Percentiles rank a stretch among this genome's conserved stretches.
These are phyloP conservation scores for Santalum album DNA, from an alignment of 164 flowering plant species.

Conservation along the genomic window DNA sequence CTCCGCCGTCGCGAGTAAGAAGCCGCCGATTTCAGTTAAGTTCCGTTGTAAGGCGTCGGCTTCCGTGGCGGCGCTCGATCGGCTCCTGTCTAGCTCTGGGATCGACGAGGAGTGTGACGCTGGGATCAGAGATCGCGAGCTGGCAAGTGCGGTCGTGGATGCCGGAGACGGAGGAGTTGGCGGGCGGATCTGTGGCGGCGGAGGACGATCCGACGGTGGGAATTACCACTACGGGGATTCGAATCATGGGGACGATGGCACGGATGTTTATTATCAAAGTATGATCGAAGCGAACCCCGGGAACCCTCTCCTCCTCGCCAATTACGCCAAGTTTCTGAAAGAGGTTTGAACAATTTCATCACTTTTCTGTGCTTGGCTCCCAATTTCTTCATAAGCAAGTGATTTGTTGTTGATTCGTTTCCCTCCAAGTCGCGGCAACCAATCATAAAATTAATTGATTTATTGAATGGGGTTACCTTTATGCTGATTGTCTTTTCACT, in stretches of 20 bases:
- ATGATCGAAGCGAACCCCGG: slow-evolving; percentile 63
- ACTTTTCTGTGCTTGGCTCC: no score
- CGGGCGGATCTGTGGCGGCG: slow-evolving; percentile 16
- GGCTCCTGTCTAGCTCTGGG: slow-evolving; percentile 11
- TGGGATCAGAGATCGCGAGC: no score
- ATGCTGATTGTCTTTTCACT: no score
- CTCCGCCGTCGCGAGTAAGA: slow-evolving; percentile 14
- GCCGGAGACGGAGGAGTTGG: no score
- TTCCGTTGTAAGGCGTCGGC: no score
- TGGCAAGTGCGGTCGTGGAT: no score
- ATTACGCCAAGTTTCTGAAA: slow-evolving; percentile 55
- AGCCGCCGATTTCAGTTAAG: neutral
- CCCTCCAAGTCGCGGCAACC: neutral
- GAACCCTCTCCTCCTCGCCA: slow-evolving; percentile 41
- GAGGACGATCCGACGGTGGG: slow-evolving; percentile 14
- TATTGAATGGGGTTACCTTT: no score
- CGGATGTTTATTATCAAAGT: slow-evolving; percentile 40
- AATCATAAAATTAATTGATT: neutral
- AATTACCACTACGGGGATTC: slow-evolving; percentile 15
- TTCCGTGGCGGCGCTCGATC: no score
- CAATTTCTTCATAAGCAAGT: no score
- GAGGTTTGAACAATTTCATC: slow-evolving; percentile 36
- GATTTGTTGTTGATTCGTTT: no score
- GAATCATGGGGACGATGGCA: slow-evolving; percentile 13
- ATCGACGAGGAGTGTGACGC: slow-evolving; percentile 18